Conservation (phyloP, 768 basidiomycete genomes). For the Galerina marginata region DNA sequence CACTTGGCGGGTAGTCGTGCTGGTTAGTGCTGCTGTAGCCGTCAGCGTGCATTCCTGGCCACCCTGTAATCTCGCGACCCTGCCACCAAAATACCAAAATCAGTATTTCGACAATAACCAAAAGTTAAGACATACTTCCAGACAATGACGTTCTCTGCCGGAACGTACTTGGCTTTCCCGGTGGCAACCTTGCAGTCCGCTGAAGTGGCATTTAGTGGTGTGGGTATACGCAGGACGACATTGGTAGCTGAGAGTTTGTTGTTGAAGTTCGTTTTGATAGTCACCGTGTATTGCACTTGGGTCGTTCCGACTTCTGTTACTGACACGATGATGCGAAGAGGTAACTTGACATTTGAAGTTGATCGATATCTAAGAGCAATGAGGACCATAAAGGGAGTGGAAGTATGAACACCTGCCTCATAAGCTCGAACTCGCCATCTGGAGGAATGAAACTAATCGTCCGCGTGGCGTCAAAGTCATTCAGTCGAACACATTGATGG, state of each 20-base stretch:
- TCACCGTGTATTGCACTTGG: slow-evolving; percentile 89
- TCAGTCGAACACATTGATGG: slow-evolving; percentile 96
- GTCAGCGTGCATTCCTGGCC: slow-evolving; percentile 88
- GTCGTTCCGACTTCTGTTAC: slow-evolving; percentile 93
- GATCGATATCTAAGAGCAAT: slow-evolving; percentile 80
- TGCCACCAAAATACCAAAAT: slow-evolving; percentile 33
- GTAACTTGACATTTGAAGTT: slow-evolving; percentile 95
- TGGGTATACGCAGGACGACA: slow-evolving; percentile 92
- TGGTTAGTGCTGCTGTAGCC: slow-evolving; percentile 82
- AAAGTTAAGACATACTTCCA: slow-evolving; percentile 84
- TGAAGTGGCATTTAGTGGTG: slow-evolving; percentile 91
- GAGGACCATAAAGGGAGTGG: background rate
- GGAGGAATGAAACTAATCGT: slow-evolving; percentile 98
- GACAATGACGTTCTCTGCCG: slow-evolving; percentile 92
- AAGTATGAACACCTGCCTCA: slow-evolving; percentile 65
- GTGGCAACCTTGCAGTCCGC: slow-evolving; percentile 90
- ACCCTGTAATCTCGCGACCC: slow-evolving; percentile 91
- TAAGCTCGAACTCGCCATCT: slow-evolving; percentile 98
- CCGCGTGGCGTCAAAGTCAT: slow-evolving; percentile 92
- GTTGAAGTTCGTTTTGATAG: slow-evolving; percentile 88
- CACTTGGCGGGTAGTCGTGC: slow-evolving; percentile 90
- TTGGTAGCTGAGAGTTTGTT: slow-evolving; percentile 93
- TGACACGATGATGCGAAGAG: slow-evolving; percentile 86
- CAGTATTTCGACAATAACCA: background rate
- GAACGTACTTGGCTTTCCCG: slow-evolving; percentile 97